phyloP scores from a whole-genome alignment of 2,329 filamentous ascomycete species.

The Pseudogymnoascus sp. region DNA sequence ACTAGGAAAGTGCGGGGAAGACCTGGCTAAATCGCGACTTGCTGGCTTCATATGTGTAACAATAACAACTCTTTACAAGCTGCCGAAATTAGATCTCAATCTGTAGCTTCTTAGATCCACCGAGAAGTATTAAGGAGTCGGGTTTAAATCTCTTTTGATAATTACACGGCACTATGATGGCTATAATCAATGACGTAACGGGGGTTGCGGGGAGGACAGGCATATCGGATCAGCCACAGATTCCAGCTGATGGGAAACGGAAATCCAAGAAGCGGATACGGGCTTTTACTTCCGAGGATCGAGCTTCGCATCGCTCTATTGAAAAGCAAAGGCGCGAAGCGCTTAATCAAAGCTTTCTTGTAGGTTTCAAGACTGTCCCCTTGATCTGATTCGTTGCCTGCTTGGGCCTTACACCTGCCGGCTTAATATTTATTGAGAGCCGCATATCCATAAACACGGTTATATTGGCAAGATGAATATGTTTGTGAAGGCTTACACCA shows the following conservation, averaged over 20 bases:
- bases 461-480: background rate
- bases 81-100: background rate
- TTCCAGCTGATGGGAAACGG: background rate
- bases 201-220: background rate
- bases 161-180: background rate
- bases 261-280: slow-evolving; percentile 18
- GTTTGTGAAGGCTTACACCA: background rate
- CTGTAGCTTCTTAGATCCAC: background rate
- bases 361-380: slow-evolving; percentile 11
- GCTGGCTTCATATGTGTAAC: background rate
- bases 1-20: background rate
- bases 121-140: background rate
- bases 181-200: background rate
- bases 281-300: slow-evolving; percentile 21
- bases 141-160: background rate
- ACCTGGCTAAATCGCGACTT: background rate
- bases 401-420: background rate
- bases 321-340: slow-evolving; percentile 22
- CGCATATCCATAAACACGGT: background rate
- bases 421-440: background rate
- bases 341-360: slow-evolving; percentile 21
- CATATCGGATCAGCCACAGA: background rate
- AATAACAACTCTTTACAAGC: background rate
- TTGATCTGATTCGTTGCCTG: background rate
- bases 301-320: slow-evolving; percentile 22